Evolutionary conservation across 2,329 filamentous ascomycete species (phyloP).

Genomic region (Pyricularia pennisetigena): DNA sequence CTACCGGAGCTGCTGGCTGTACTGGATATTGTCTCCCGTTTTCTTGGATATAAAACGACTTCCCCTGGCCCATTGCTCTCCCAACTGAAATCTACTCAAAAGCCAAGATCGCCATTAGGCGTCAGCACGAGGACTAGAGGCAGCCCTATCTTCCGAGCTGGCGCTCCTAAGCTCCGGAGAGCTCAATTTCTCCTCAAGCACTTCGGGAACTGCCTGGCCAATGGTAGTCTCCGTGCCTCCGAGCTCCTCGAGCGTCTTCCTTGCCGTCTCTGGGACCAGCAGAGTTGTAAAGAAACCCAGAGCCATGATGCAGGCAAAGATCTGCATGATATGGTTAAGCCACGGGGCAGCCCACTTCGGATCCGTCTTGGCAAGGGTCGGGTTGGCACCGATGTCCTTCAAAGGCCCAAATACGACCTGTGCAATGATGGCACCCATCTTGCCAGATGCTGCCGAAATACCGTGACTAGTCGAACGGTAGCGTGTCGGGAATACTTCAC

Average conservation of each 20-base stretch:
- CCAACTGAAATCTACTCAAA: not conserved
- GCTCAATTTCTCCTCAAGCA: not conserved
- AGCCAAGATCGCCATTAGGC: not conserved
- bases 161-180: not conserved
- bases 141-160: not conserved
- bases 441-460: conserved; percentile 44
- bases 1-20: not conserved
- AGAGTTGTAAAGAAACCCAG: conserved; percentile 58
- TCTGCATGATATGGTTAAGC: conserved; percentile 71
- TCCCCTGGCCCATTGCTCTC: not conserved
- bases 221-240: conserved; percentile 4
- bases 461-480: conserved; percentile 49
- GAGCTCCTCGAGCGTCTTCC: conserved; percentile 62
- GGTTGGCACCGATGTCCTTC: conserved; percentile 32
- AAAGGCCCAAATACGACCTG: conserved; percentile 48
- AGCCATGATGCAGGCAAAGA: conserved; percentile 69
- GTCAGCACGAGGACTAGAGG: not conserved
- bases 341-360: conserved; percentile 38
- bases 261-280: conserved; percentile 64
- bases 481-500: conserved; percentile 46
- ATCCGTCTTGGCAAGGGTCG: conserved; percentile 17
- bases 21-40: not conserved
- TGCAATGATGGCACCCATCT: conserved; percentile 46
- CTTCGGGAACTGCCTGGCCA: not conserved
- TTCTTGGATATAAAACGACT: not conserved